Conservation (phyloP, 2,329 filamentous ascomycete species). For the Trichoderma hamatum region DNA sequence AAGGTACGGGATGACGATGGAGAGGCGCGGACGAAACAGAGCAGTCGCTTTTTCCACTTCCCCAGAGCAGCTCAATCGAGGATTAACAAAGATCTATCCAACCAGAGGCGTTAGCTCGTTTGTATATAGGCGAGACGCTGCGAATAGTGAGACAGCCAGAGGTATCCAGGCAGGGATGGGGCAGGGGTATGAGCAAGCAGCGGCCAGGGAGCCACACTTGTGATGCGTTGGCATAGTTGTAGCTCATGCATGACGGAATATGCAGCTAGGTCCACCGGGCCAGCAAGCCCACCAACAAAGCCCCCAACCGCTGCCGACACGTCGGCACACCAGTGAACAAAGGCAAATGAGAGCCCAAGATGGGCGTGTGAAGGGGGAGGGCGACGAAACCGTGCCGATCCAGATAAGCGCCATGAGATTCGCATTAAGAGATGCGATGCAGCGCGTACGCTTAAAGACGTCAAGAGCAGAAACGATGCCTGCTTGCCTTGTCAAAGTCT, state of each 20-base stretch:
- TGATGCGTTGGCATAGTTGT: constrained; percentile 44
- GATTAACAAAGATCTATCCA: constrained; percentile 39
- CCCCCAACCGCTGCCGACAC: constrained; percentile 29
- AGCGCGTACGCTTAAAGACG: constrained; percentile 3
- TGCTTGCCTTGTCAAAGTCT: background rate
- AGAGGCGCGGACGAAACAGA: constrained; percentile 32
- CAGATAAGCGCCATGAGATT: constrained; percentile 28
- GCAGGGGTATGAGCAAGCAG: constrained; percentile 30
- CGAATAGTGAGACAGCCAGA: constrained; percentile 32
- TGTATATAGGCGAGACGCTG: constrained; percentile 38
- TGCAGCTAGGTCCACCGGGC: constrained; percentile 43
- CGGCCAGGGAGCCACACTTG: constrained; percentile 39
- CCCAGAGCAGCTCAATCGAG: constrained; percentile 34
- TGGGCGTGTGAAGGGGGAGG: constrained; percentile 16
- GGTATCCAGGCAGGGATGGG: constrained; percentile 33
- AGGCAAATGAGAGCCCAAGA: constrained; percentile 27
- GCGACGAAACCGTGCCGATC: constrained; percentile 26
- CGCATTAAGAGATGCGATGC: constrained; percentile 15
- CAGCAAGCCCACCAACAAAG: constrained; percentile 28
- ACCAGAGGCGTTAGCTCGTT: constrained; percentile 42
- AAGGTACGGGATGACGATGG: constrained; percentile 25
- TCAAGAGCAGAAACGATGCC: background rate
- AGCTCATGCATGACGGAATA: constrained; percentile 61
- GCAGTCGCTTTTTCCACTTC: constrained; percentile 30
- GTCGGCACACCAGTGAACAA: constrained; percentile 22